phyloP scores from a whole-genome alignment of 2,329 filamentous ascomycete species.

The Fusarium sp. region DNA sequence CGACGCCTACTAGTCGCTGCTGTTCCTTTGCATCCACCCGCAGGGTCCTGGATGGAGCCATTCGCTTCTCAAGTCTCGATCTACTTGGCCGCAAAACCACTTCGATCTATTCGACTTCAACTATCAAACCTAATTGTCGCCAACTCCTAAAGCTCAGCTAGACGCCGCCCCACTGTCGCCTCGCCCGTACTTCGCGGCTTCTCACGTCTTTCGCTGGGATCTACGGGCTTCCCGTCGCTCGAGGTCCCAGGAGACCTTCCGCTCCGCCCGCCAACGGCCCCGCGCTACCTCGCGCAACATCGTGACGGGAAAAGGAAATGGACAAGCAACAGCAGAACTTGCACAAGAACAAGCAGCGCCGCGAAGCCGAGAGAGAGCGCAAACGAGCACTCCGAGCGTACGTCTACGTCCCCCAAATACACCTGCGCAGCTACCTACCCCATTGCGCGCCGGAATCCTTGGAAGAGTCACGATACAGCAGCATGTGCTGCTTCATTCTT shows the following conservation, averaged over 20 bases:
- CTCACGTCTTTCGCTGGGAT: slow-evolving; percentile 45
- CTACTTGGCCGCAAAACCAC: slow-evolving; percentile 46
- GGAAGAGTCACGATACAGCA: slow-evolving; percentile 8
- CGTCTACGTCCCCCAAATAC: slow-evolving; percentile 36
- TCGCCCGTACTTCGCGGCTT: slow-evolving; percentile 11
- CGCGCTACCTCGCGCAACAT: slow-evolving; percentile 45
- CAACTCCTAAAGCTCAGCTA: slow-evolving; percentile 19
- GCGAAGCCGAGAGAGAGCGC: slow-evolving; percentile 49
- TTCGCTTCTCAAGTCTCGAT: slow-evolving; percentile 46
- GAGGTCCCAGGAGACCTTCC: slow-evolving; percentile 44
- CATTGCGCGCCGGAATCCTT: slow-evolving; percentile 10
- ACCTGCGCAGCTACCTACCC: slow-evolving; percentile 1
- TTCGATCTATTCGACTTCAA: slow-evolving; percentile 46
- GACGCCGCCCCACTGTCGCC: slow-evolving; percentile 11
- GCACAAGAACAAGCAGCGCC: slow-evolving; percentile 49
- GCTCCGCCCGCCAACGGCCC: slow-evolving; percentile 47
- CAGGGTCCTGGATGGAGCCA: slow-evolving; percentile 48
- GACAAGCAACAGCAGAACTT: slow-evolving; percentile 49
- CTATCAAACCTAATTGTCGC: slow-evolving; percentile 29
- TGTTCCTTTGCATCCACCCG: slow-evolving; percentile 34
- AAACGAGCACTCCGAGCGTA: slow-evolving; percentile 50
- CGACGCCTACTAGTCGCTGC: slow-evolving; percentile 19
- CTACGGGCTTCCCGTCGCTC: slow-evolving; percentile 47
- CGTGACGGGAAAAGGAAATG: slow-evolving; percentile 50
- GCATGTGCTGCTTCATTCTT: slow-evolving; percentile 5